Evolutionary conservation across 139 green algal genomes (phyloP).

Genomic region (Klebsormidium nitens): DNA sequence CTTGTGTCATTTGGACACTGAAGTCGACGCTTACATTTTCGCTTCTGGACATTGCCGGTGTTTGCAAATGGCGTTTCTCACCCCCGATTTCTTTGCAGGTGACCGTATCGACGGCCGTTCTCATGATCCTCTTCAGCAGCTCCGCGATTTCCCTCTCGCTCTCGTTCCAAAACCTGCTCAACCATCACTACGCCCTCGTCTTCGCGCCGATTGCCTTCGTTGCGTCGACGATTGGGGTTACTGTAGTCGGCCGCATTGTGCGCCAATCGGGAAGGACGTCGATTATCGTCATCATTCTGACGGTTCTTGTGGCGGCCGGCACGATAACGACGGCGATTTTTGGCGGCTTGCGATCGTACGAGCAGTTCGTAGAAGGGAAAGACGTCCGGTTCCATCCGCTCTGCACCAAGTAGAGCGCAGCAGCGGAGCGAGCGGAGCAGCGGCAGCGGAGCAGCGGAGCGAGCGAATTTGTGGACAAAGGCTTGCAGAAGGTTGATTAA

Average conservation of each 20-base stretch:
- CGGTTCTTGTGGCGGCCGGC: conserved; percentile 1
- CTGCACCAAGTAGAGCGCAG: no score
- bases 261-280: conserved; percentile 9
- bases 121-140: conserved; percentile 33
- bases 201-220: conserved; percentile 19
- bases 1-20: no score
- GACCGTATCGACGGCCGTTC: conserved; percentile 17
- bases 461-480: no score
- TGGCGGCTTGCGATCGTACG: neutral
- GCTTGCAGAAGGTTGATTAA: no score
- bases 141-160: conserved; percentile 22
- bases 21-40: no score
- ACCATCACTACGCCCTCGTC: conserved; percentile 5
- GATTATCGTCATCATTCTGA: conserved; percentile 30
- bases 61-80: no score
- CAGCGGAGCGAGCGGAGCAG: no score
- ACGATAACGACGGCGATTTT: conserved; percentile 4
- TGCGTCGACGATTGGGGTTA: conserved; percentile 10
- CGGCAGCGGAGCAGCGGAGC: no score
- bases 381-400: conserved; percentile 15
- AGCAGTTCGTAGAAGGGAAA: neutral
- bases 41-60: no score
- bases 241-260: conserved; percentile 7
- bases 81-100: conserved; percentile 11
- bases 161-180: conserved; percentile 13